A percentile compares a stretch with the other conserved stretches of the same genome.
Conservation (phyloP, 495 filamentous ascomycete species). For the Hyaloscypha bicolor region DNA sequence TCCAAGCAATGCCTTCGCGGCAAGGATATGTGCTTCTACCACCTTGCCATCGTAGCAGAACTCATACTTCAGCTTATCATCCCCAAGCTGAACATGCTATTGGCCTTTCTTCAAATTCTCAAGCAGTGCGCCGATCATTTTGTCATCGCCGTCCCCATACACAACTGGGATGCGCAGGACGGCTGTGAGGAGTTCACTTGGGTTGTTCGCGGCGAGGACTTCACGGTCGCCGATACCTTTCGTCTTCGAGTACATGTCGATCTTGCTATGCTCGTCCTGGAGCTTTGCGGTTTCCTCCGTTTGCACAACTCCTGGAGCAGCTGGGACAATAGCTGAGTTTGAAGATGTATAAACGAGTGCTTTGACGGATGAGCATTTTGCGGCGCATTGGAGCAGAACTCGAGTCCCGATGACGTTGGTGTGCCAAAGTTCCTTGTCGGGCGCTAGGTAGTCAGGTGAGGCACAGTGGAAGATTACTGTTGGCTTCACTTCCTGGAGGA, state of each 20-base stretch:
- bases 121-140: not conserved
- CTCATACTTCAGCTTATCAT: not conserved
- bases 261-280: too few species aligned
- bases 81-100: not conserved
- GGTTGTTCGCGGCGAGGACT: not conserved
- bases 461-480: constrained; percentile 1
- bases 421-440: not conserved
- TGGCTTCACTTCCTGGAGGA: constrained; percentile 7
- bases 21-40: not conserved
- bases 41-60: not conserved
- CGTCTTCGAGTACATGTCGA: not conserved
- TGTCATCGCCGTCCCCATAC: not conserved
- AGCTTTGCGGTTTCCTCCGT: too few species aligned
- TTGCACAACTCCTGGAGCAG: not conserved
- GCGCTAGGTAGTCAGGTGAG: not conserved
- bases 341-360: not conserved
- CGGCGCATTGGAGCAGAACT: not conserved
- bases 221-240: not conserved
- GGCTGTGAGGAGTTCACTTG: not conserved
- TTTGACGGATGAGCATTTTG: not conserved
- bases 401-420: not conserved
- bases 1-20: not conserved
- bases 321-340: not conserved
- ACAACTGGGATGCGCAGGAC: not conserved
- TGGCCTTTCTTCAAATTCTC: not conserved